A percentile compares a stretch with the other conserved stretches of the same genome.
These are phyloP conservation scores for Collybia sordida DNA, from an alignment of 768 basidiomycete species.

Conservation along the genomic window DNA sequence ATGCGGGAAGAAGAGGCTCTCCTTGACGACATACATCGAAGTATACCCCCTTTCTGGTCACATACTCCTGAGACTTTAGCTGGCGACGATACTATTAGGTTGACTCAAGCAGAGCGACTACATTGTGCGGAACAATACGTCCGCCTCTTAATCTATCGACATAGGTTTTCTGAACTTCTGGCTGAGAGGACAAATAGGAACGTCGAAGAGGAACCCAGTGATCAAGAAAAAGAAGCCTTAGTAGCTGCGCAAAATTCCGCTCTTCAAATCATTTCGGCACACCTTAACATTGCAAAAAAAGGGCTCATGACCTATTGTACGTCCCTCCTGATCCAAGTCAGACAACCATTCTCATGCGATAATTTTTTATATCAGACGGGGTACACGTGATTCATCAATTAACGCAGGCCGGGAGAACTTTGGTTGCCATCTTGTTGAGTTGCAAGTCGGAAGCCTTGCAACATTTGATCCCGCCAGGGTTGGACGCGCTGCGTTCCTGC, in stretches of 20 bases:
- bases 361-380: slow-evolving; percentile 56
- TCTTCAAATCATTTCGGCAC: slow-evolving; percentile 77
- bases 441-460: slow-evolving; percentile 81
- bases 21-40: slow-evolving; percentile 74
- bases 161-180: slow-evolving; percentile 77
- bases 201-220: slow-evolving; percentile 55
- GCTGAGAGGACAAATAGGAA: slow-evolving; percentile 62
- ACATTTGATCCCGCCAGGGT: slow-evolving; percentile 74
- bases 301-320: slow-evolving; percentile 93
- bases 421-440: slow-evolving; percentile 84
- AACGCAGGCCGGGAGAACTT: slow-evolving; percentile 89
- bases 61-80: slow-evolving; percentile 79
- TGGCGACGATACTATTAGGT: slow-evolving; percentile 82
- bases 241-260: slow-evolving; percentile 74
- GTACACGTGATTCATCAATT: slow-evolving; percentile 96
- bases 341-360: slow-evolving; percentile 3
- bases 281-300: slow-evolving; percentile 83
- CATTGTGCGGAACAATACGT: slow-evolving; percentile 89
- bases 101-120: slow-evolving; percentile 85
- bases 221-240: slow-evolving; percentile 79
- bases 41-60: slow-evolving; percentile 75
- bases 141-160: slow-evolving; percentile 84
- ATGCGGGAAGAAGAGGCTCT: slow-evolving; percentile 79
- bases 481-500: slow-evolving; percentile 86
- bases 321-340: slow-evolving; percentile 28